phyloP scores from a whole-genome alignment of 2,329 filamentous ascomycete genomes.

The Aspergillus fumigatiaffinis region DNA sequence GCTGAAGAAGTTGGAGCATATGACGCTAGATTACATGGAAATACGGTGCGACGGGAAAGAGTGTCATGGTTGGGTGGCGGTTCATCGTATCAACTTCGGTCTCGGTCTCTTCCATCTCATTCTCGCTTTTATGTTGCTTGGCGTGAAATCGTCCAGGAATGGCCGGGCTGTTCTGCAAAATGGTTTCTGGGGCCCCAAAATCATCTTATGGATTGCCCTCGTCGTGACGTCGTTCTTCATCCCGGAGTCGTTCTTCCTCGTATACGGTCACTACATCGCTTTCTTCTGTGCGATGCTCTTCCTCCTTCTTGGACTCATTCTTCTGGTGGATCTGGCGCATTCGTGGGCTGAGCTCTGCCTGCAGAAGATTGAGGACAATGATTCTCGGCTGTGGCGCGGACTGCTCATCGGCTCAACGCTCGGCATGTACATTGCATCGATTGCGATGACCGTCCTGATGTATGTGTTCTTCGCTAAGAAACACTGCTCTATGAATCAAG shows the following conservation, averaged over 20 bases:
- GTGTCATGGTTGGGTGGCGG: constrained; percentile 93
- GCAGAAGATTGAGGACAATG: constrained; percentile 83
- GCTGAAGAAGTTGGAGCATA: constrained; percentile 86
- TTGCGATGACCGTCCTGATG: constrained; percentile 94
- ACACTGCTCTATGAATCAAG: constrained; percentile 92
- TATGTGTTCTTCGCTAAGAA: constrained; percentile 88
- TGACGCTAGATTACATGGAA: constrained; percentile 93
- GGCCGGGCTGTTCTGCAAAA: constrained; percentile 87
- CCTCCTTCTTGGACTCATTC: constrained; percentile 83
- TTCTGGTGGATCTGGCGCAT: constrained; percentile 92
- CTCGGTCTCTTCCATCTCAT: constrained; percentile 91
- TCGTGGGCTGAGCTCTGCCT: constrained; percentile 97
- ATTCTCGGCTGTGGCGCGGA: constrained; percentile 78
- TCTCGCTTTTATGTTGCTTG: constrained; percentile 77
- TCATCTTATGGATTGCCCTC: constrained; percentile 81
- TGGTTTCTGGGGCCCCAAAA: constrained; percentile 98
- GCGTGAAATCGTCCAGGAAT: constrained; percentile 81
- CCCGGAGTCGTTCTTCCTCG: constrained; percentile 87
- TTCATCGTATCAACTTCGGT: constrained; percentile 96
- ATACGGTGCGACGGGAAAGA: constrained; percentile 87
- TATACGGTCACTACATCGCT: constrained; percentile 93
- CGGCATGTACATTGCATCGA: constrained; percentile 84
- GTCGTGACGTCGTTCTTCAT: constrained; percentile 94
- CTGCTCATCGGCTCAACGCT: constrained; percentile 88
- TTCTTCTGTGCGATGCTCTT: constrained; percentile 88